These are phyloP conservation scores for Globisporangium ultimum DNA, from an alignment of 352 stramenopile genomes.

Conservation along the genomic window DNA sequence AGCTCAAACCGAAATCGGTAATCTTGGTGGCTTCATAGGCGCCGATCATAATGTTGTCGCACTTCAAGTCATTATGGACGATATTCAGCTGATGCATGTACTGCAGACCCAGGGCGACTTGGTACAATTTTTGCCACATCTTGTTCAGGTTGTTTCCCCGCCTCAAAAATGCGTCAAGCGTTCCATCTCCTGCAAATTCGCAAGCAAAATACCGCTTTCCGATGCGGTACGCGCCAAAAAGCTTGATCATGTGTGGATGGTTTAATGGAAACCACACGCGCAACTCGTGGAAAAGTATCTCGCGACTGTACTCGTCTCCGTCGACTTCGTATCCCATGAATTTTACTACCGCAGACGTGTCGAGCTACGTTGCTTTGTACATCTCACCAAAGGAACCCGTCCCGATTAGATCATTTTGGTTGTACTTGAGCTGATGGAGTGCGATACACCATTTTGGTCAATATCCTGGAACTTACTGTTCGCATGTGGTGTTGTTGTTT, in stretches of 20 bases:
- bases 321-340: conserved; percentile 1
- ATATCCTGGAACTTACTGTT: neutral
- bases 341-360: conserved; percentile 15
- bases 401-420: neutral
- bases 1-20: conserved; percentile 21
- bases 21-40: conserved; percentile 14
- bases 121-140: neutral
- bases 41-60: conserved; percentile 29
- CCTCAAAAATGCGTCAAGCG: neutral
- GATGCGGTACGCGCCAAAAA: conserved; percentile 21
- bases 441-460: conserved; percentile 5
- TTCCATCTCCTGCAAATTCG: conserved; percentile 5
- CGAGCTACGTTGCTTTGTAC: neutral
- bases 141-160: neutral
- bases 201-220: conserved; percentile 15
- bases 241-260: conserved; percentile 16
- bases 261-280: conserved; percentile 15
- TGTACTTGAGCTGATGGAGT: neutral
- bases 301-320: neutral
- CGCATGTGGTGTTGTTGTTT: no score
- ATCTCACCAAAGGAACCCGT: conserved; percentile 1
- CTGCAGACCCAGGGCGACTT: conserved; percentile 23
- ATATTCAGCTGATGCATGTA: conserved; percentile 17
- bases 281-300: conserved; percentile 13
- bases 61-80: neutral